Conservation (phyloP, 768 basidiomycete species). For the Neoboletus subvelutipes region DNA sequence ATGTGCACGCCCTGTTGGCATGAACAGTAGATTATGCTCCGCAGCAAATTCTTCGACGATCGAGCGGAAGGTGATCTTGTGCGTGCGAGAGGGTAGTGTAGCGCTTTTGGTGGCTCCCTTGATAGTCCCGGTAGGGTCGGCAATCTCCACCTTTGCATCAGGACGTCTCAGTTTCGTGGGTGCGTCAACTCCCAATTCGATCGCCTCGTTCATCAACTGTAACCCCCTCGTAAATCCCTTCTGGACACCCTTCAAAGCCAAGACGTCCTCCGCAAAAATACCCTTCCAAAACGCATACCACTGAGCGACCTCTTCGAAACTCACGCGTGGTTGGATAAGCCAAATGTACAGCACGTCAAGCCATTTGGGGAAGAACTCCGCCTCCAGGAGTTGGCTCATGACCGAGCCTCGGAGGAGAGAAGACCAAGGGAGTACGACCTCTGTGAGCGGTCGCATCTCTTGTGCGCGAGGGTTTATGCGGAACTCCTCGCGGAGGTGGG, state of each 20-base stretch:
- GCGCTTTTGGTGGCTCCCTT: slow-evolving; percentile 35
- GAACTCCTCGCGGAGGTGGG: slow-evolving; percentile 80
- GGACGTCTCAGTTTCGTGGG: slow-evolving; percentile 66
- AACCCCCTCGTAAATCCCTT: slow-evolving; percentile 85
- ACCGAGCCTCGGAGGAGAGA: slow-evolving; percentile 70
- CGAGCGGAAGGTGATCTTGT: slow-evolving; percentile 89
- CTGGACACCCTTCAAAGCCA: slow-evolving; percentile 60
- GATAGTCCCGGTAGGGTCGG: slow-evolving; percentile 32
- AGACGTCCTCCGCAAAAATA: slow-evolving; percentile 69
- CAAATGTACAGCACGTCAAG: slow-evolving; percentile 87
- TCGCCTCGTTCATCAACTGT: slow-evolving; percentile 92
- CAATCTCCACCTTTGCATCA: slow-evolving; percentile 53
- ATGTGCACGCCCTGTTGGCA: slow-evolving; percentile 85
- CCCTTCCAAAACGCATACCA: slow-evolving; percentile 94
- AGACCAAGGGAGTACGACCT: slow-evolving; percentile 72
- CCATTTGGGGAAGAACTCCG: slow-evolving; percentile 98
- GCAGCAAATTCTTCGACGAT: slow-evolving; percentile 92
- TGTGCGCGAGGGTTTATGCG: slow-evolving; percentile 89
- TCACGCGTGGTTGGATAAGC: slow-evolving; percentile 87
- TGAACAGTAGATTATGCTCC: slow-evolving; percentile 81
- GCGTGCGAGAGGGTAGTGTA: slow-evolving; percentile 47
- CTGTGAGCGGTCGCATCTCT: slow-evolving; percentile 79
- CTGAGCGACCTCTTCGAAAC: slow-evolving; percentile 87
- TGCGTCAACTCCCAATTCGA: slow-evolving; percentile 80
- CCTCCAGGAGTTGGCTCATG: slow-evolving; percentile 80